Conservation (phyloP, 2,329 filamentous ascomycete genomes). For the Hansfordia pulvinata region DNA sequence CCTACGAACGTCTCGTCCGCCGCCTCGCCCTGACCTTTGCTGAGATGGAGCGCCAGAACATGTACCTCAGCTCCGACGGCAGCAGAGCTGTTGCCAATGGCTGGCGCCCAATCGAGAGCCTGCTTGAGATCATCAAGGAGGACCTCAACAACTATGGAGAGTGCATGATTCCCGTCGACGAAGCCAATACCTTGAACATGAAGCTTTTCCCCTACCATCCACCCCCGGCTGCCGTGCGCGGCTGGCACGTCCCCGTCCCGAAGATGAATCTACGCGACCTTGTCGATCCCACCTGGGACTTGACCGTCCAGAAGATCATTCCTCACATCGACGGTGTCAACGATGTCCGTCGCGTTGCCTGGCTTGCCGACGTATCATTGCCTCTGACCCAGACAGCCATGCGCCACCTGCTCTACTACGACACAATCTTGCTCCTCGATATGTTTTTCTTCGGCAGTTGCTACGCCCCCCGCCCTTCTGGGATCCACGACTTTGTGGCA, state of each 20-base stretch:
- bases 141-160: constrained; percentile 95
- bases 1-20: constrained; percentile 73
- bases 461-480: constrained; percentile 70
- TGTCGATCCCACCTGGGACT: constrained; percentile 57
- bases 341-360: constrained; percentile 76
- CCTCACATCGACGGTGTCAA: constrained; percentile 83
- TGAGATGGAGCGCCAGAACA: constrained; percentile 82
- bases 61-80: constrained; percentile 50
- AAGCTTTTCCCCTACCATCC: constrained; percentile 82
- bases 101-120: constrained; percentile 63
- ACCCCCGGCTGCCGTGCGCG: constrained; percentile 62
- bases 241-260: constrained; percentile 81
- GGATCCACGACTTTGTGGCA: constrained; percentile 66
- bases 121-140: constrained; percentile 70
- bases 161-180: constrained; percentile 95
- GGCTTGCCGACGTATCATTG: constrained; percentile 73
- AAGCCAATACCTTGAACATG: constrained; percentile 89
- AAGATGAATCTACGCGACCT: constrained; percentile 52
- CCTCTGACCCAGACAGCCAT: constrained; percentile 77
- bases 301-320: constrained; percentile 68
- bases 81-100: constrained; percentile 27
- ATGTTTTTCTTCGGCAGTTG: constrained; percentile 90
- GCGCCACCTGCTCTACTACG: constrained; percentile 84
- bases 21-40: constrained; percentile 77
- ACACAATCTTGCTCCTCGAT: constrained; percentile 79